Evolutionary conservation across 805 yeast genomes (phyloP).

Genomic region (Ogataea nakhonphanomensis): DNA sequence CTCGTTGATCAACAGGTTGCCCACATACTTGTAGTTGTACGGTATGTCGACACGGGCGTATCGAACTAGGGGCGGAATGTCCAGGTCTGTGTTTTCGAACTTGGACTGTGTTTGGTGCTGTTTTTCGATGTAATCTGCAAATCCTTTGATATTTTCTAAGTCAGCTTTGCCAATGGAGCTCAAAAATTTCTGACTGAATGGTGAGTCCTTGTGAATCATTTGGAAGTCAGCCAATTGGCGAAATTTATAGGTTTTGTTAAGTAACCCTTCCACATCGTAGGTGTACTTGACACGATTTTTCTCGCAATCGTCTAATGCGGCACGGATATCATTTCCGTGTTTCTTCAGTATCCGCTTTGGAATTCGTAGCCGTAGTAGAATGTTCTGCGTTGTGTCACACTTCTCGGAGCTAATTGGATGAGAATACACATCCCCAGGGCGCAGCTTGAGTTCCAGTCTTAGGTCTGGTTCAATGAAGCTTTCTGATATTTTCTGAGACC

Average conservation of each 20-base stretch:
- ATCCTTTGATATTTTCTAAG: slow-evolving; percentile 37
- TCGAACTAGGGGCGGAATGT: slow-evolving; percentile 82
- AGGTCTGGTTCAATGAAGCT: slow-evolving; percentile 39
- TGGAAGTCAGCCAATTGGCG: slow-evolving; percentile 90
- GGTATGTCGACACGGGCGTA: slow-evolving; percentile 77
- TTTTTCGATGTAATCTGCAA: slow-evolving; percentile 31
- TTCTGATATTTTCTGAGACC: slow-evolving; percentile 40
- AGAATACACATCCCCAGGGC: slow-evolving; percentile 37
- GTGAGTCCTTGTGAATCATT: slow-evolving; percentile 55
- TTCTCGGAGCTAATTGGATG: slow-evolving; percentile 60
- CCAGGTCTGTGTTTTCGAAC: slow-evolving; percentile 40
- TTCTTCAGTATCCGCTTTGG: slow-evolving; percentile 51
- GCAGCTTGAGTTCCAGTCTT: slow-evolving; percentile 28
- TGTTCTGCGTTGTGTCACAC: slow-evolving; percentile 49
- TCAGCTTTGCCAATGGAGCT: slow-evolving; percentile 42
- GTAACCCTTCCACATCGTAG: slow-evolving; percentile 61
- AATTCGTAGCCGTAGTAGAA: slow-evolving; percentile 54
- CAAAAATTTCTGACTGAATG: slow-evolving; percentile 40
- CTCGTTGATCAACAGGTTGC: slow-evolving; percentile 60
- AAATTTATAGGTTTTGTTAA: slow-evolving; percentile 69
- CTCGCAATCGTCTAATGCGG: slow-evolving; percentile 39
- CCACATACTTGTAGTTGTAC: slow-evolving; percentile 70
- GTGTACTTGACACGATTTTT: slow-evolving; percentile 32
- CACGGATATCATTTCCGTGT: slow-evolving; percentile 40
- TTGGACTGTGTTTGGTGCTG: slow-evolving; percentile 18